Evolutionary conservation across 495 filamentous ascomycete genomes (phyloP).

Genomic region (Aspergillus avenaceus): DNA sequence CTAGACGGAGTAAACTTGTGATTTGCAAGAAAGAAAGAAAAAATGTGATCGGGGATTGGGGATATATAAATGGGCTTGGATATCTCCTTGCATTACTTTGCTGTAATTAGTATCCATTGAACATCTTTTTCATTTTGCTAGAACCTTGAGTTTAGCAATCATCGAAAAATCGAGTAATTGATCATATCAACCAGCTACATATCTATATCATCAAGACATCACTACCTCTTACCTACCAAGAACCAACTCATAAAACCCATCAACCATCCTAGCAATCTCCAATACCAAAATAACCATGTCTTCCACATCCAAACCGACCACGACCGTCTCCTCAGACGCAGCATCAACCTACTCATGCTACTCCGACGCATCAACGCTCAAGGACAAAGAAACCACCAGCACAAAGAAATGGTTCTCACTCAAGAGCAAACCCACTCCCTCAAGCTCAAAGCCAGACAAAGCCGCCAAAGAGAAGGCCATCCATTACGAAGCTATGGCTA

Average conservation of each 20-base stretch:
- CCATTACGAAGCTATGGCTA: slow-evolving; percentile 30
- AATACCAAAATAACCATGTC: slow-evolving; percentile 12
- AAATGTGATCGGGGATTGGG: not conserved
- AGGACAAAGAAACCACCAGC: slow-evolving; percentile 12
- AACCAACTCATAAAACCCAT: not conserved
- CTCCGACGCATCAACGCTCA: slow-evolving; percentile 28
- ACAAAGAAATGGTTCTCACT: slow-evolving; percentile 28
- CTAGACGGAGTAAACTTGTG: slow-evolving; percentile 14
- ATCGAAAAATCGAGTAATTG: not conserved
- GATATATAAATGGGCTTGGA: not conserved
- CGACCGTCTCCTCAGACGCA: slow-evolving; percentile 14
- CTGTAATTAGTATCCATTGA: no score
- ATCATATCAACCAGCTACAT: not conserved
- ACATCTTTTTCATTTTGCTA: no score
- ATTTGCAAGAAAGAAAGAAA: not conserved
- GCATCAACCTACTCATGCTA: slow-evolving; percentile 24
- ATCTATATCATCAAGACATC: slow-evolving; percentile 5
- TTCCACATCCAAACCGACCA: slow-evolving; percentile 15
- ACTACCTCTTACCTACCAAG: not conserved
- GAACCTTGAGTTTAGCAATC: no score
- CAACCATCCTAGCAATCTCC: not conserved
- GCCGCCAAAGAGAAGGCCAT: slow-evolving; percentile 9
- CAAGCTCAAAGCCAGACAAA: slow-evolving; percentile 5
- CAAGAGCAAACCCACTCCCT: slow-evolving; percentile 4
- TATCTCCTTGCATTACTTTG: no score